A percentile compares a stretch with the other conserved stretches of the same genome.
Conservation (phyloP, 352 stramenopile species). For the Phytophthora foliorum region DNA sequence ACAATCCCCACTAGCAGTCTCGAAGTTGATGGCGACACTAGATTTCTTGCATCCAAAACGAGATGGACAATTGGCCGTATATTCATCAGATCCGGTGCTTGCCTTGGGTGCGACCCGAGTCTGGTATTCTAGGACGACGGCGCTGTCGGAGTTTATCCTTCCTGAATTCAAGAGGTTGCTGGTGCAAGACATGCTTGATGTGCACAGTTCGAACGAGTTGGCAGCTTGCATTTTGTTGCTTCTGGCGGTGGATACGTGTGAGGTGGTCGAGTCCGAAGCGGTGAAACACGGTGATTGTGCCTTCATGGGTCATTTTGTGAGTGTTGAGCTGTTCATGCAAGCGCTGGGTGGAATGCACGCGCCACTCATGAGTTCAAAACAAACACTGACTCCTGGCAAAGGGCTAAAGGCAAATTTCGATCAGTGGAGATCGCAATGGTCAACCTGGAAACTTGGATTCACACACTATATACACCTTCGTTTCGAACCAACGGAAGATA, state of each 20-base stretch:
- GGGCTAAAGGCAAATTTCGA: neutral
- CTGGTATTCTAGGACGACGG: neutral
- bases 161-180: slow-evolving; percentile 1
- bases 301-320: neutral
- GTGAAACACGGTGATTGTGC: neutral
- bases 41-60: neutral
- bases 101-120: neutral
- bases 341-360: neutral
- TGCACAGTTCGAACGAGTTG: neutral
- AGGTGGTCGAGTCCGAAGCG: neutral
- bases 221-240: neutral
- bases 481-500: neutral
- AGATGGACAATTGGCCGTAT: neutral
- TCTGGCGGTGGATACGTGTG: neutral
- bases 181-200: neutral
- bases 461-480: slow-evolving; percentile 1
- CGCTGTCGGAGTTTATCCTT: neutral
- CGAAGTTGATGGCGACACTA: neutral
- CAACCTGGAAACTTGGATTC: neutral
- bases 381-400: neutral
- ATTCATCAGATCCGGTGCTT: neutral
- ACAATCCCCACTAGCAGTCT: neutral
- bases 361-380: neutral
- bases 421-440: neutral
- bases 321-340: neutral